Evolutionary conservation across 768 basidiomycete species (phyloP), one percentile per base, ranked within the genome.

Genomic region (Cubamyces sp.): DNA sequence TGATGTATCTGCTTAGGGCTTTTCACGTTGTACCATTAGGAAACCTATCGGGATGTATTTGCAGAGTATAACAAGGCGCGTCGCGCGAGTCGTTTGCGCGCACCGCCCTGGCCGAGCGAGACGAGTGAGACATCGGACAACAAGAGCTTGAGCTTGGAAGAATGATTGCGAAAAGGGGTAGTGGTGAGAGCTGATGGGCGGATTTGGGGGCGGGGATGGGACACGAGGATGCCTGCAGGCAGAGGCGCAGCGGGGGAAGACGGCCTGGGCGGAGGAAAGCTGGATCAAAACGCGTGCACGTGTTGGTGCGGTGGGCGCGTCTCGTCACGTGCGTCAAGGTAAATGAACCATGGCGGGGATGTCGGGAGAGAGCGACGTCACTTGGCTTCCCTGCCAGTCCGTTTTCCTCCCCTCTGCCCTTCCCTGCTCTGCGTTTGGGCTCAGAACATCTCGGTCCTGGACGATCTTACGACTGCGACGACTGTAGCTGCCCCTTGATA

Each of bases 1-100:
- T 53, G 55, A 45, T 61, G 56, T 61, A 61, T 65, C 57, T 55
- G 56, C 54, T 58, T 61, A 65, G 64, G 60, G 60, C 60, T 54
- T 52, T 39, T 51, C 64, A 61, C 48, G 55, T 61, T 61, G 59
- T 61, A 60, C 55, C 30, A 61, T 45, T 50, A 56, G 56, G 55
- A 53, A 61, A 56, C 21, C 16, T 54, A 59, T 48, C 43, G 52
- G 54, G 60, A 54, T 55, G 60, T 61, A 54, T 54, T 60, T 52
- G 49, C 39, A 26, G 37, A 26, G 37, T 61, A 37, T 60, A 60
- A 18, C 43, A 46, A 15, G 19, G 39, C 8, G 25, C 34, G 34
- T 34, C 11, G 34, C 34, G 34, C 34, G 34, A 34, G 34, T 6
- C 34, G 34, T 34, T 34, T 9, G 23, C 48, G 30, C 41, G 28